phyloP scores from a whole-genome alignment of 192 early-diverging fungal species.

The Linnemannia zychae region DNA sequence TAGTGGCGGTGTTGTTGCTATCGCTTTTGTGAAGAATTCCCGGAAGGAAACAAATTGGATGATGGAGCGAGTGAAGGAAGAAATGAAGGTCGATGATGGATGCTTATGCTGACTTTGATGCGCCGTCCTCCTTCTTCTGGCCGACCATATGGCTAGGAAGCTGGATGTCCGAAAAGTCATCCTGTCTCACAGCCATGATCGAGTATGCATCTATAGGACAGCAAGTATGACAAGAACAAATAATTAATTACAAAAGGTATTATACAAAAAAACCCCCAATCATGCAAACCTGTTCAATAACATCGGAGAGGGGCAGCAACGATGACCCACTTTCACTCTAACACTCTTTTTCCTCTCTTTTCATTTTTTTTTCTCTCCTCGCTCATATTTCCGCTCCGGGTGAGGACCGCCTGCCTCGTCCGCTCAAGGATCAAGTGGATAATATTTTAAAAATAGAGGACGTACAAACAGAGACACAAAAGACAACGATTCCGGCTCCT shows the following conservation, averaged over 20 bases:
- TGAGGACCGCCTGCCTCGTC: no score
- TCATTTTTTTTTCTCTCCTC: background rate
- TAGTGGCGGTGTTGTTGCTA: background rate
- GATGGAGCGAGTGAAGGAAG: background rate
- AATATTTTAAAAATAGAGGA: slow-evolving; percentile 3
- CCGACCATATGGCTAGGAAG: slow-evolving; percentile 64
- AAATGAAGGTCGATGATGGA: background rate
- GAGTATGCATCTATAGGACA: slow-evolving; percentile 74
- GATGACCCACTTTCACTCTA: no score
- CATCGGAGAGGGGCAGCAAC: no score
- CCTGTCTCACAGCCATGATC: slow-evolving; percentile 79
- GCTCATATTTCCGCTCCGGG: background rate
- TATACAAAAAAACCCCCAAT: no score
- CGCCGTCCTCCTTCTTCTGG: slow-evolving; percentile 25
- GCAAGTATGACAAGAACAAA: background rate
- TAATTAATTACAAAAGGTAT: no score
- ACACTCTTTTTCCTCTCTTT: no score
- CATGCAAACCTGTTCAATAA: no score
- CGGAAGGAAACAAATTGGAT: background rate
- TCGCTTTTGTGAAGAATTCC: background rate
- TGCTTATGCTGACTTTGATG: background rate
- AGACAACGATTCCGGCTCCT: slow-evolving; percentile 62
- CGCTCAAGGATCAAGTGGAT: background rate
- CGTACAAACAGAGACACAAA: slow-evolving; percentile 69
- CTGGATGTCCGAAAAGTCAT: slow-evolving; percentile 82